Conservation (phyloP, 2,329 filamentous ascomycete genomes). For the Cytospora schulzeri region DNA sequence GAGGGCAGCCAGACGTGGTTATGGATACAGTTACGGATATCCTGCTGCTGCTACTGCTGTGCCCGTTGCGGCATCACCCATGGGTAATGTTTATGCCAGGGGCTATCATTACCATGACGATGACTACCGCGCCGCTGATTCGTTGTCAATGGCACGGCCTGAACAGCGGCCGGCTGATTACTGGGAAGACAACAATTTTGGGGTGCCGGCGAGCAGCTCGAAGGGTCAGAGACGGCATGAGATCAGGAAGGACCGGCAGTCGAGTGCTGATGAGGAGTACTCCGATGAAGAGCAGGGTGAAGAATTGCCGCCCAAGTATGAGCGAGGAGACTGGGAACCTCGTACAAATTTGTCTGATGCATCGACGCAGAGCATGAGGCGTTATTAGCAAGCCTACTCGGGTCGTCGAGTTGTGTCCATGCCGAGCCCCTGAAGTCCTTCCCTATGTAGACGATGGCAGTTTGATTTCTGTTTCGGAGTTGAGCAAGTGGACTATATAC, state of each 20-base stretch:
- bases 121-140: background rate
- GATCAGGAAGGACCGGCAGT: background rate
- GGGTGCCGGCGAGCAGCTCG: background rate
- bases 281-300: background rate
- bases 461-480: background rate
- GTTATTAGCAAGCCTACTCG: background rate
- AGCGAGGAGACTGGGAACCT: slow-evolving; percentile 13
- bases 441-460: background rate
- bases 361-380: too few relatives aligned
- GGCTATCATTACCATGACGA: background rate
- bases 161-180: background rate
- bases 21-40: background rate
- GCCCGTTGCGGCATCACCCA: background rate
- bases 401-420: background rate
- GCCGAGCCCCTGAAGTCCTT: background rate
- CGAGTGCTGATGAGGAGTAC: background rate
- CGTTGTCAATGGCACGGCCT: background rate
- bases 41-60: slow-evolving; percentile 1
- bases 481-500: background rate
- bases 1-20: slow-evolving; percentile 18
- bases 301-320: slow-evolving; percentile 22
- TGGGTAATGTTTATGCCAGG: background rate
- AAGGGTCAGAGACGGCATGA: too few relatives aligned
- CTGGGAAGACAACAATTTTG: slow-evolving; percentile 4
- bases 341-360: too few relatives aligned